A percentile compares a stretch with the other conserved stretches of the same genome.
Evolutionary conservation across 2,329 filamentous ascomycete genomes (phyloP).

Genomic region (Ceratocystis alfenasii): DNA sequence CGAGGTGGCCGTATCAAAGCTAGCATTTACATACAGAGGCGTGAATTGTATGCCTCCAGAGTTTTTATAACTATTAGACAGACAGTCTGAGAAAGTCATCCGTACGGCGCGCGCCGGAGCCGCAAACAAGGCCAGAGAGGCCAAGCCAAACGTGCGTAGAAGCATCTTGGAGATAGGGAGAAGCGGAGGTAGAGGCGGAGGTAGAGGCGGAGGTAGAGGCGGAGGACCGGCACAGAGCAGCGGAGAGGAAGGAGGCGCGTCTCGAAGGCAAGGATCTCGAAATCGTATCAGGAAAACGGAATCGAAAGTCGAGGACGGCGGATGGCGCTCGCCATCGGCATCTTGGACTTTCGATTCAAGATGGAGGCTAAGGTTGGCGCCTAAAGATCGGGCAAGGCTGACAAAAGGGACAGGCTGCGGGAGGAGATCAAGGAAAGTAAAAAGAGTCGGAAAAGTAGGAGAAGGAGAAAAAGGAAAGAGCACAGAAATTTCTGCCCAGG

Average conservation of each 20-base stretch:
- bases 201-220: neutral
- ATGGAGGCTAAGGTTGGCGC: conserved; percentile 1
- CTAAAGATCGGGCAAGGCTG: neutral
- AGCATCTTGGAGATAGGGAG: conserved; percentile 26
- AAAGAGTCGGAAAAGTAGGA: neutral
- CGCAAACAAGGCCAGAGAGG: conserved; percentile 29
- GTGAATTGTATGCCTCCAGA: conserved; percentile 64
- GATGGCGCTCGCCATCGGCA: conserved; percentile 22
- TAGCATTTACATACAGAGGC: conserved; percentile 61
- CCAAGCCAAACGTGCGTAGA: conserved; percentile 24
- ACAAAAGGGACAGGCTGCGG: neutral
- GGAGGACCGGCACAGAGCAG: neutral
- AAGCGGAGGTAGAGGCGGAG: conserved; percentile 5
- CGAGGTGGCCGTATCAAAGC: conserved; percentile 51
- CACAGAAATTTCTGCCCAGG: conserved; percentile 3
- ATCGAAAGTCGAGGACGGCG: conserved; percentile 19
- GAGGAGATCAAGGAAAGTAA: neutral
- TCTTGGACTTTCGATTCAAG: conserved; percentile 18
- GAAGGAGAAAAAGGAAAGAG: conserved; percentile 12
- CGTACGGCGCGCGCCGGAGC: conserved; percentile 48
- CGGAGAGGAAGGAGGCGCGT: neutral
- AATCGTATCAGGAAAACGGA: conserved; percentile 17
- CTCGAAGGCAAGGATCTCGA: conserved; percentile 9
- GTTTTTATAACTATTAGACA: conserved; percentile 47
- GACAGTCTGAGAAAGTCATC: conserved; percentile 75